Conservation (phyloP, 257 asterid genomes). For the Forsythia suspensa region DNA sequence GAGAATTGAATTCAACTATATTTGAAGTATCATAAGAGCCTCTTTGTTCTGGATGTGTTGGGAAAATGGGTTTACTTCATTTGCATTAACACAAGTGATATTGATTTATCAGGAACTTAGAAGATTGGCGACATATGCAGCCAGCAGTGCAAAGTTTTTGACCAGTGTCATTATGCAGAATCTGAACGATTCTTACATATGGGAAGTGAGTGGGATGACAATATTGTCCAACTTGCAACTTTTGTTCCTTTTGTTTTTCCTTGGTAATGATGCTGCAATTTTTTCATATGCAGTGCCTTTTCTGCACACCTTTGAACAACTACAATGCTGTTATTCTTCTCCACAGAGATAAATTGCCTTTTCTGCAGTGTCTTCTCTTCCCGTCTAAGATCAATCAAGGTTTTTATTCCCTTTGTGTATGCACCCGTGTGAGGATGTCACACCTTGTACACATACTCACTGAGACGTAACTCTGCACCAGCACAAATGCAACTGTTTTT, state of each 20-base stretch:
- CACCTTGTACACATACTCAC: not conserved
- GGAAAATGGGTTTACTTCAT: not conserved
- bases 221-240: not conserved
- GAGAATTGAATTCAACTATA: not conserved
- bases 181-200: conserved; percentile 65
- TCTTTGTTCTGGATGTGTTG: conserved; percentile 3
- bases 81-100: conserved; percentile 15
- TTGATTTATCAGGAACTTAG: conserved; percentile 65
- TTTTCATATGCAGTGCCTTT: conserved; percentile 72
- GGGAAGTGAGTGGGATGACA: conserved; percentile 69
- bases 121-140: conserved; percentile 81
- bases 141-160: conserved; percentile 69
- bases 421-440: not conserved
- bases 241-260: conserved; percentile 8
- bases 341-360: conserved; percentile 80
- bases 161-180: conserved; percentile 59
- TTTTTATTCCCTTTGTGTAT: conserved; percentile 19
- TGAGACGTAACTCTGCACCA: not conserved
- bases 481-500: not conserved
- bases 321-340: conserved; percentile 89
- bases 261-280: conserved; percentile 12
- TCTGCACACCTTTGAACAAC: conserved; percentile 90
- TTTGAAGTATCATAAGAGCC: not conserved
- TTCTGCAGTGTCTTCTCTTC: conserved; percentile 79
- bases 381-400: conserved; percentile 84